Evolutionary conservation across 1,284 basidiomycete species (phyloP).

Genomic region (Ceratobasidium sp.): DNA sequence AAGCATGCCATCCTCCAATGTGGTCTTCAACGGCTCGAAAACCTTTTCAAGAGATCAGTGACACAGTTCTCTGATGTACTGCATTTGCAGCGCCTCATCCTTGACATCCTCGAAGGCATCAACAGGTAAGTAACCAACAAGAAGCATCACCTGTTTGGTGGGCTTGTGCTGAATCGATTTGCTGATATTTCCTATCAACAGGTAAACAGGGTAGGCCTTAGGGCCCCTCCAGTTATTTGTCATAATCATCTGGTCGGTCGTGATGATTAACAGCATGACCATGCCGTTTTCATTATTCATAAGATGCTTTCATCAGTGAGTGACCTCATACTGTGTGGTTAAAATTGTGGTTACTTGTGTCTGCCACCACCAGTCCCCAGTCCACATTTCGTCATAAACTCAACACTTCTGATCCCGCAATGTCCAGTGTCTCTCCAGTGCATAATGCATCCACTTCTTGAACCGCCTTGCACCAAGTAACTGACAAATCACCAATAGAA

Average conservation of each 20-base stretch:
- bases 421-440: constrained; percentile 7
- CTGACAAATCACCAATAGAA: not conserved
- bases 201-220: constrained; percentile 14
- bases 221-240: not conserved
- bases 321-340: too few species aligned
- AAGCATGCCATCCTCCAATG: not conserved
- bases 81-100: not conserved
- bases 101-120: constrained; percentile 8
- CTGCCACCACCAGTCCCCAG: too few species aligned
- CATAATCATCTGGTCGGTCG: not conserved
- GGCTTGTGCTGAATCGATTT: constrained; percentile 24
- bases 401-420: not conserved
- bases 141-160: constrained; percentile 19
- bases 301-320: too few species aligned
- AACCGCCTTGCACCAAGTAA: constrained; percentile 3
- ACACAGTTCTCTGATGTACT: not conserved
- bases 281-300: not conserved
- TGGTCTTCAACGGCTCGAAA: not conserved
- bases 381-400: not conserved
- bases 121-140: constrained; percentile 41
- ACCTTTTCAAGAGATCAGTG: constrained; percentile 3
- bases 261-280: not conserved
- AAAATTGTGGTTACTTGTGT: too few species aligned
- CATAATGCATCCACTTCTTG: not conserved
- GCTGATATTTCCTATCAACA: constrained; percentile 27